phyloP scores from a whole-genome alignment of 2,329 filamentous ascomycete species.

The Botrytis cinerea region DNA sequence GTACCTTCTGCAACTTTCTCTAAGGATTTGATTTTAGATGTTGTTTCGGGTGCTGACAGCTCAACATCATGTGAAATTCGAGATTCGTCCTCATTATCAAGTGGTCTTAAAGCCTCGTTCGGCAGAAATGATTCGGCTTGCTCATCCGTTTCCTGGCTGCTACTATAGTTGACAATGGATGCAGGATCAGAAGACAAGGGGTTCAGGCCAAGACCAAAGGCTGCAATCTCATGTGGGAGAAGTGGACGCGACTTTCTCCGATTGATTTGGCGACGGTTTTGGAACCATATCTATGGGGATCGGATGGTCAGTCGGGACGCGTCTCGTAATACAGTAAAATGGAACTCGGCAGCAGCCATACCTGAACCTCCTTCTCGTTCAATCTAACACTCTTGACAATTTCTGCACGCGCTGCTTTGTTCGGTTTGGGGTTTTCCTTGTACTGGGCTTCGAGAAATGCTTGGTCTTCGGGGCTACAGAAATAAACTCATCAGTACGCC shows the following conservation, averaged over 20 bases:
- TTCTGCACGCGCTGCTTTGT: constrained; percentile 81
- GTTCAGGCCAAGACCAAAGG: constrained; percentile 53
- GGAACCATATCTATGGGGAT: constrained; percentile 85
- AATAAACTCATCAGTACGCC: not conserved
- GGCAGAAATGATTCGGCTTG: constrained; percentile 7
- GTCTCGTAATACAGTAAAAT: constrained; percentile 21
- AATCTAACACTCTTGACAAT: constrained; percentile 79
- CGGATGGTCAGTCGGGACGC: constrained; percentile 23
- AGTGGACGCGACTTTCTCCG: constrained; percentile 84
- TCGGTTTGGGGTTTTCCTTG: constrained; percentile 81
- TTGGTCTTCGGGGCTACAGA: constrained; percentile 78
- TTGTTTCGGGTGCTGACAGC: not conserved
- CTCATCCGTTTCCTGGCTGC: constrained; percentile 33
- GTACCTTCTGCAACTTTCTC: constrained; percentile 1
- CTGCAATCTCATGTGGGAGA: constrained; percentile 72
- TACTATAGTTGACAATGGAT: constrained; percentile 30
- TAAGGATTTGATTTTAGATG: not conserved
- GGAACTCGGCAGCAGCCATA: constrained; percentile 49
- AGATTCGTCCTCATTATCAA: constrained; percentile 21
- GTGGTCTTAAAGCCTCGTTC: constrained; percentile 10
- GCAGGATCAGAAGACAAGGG: constrained; percentile 40
- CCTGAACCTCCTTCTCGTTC: constrained; percentile 96
- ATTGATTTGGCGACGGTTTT: constrained; percentile 91
- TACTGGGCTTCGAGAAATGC: constrained; percentile 85
- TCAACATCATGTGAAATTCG: not conserved